Conservation (phyloP, 768 basidiomycete genomes). For the Tricholoma furcatifolium region DNA sequence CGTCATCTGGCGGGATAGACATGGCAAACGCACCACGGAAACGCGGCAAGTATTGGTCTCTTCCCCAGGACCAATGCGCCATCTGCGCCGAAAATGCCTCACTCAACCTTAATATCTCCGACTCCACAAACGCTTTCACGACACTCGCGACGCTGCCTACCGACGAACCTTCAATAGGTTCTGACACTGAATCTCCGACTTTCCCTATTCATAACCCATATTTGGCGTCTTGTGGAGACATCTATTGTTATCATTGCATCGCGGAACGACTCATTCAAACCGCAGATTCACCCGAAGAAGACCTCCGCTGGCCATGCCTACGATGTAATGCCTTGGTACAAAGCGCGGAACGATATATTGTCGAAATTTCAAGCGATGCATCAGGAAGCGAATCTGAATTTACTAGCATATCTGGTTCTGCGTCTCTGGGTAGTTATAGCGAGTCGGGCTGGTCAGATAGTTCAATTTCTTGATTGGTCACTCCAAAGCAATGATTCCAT, state of each 20-base stretch:
- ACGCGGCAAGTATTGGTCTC: constrained; percentile 64
- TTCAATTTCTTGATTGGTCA: constrained; percentile 6
- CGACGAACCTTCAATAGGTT: constrained; percentile 19
- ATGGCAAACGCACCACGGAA: constrained; percentile 16
- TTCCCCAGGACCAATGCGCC: constrained; percentile 79
- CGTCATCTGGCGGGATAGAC: neutral
- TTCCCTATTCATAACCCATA: constrained; percentile 82
- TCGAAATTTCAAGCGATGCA: constrained; percentile 36
- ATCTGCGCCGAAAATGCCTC: constrained; percentile 84
- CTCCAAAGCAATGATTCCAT: neutral
- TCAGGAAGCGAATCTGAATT: constrained; percentile 60
- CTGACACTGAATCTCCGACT: constrained; percentile 45
- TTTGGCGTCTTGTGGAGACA: constrained; percentile 77
- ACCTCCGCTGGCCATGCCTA: constrained; percentile 77
- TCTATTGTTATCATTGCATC: constrained; percentile 94
- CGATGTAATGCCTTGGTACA: constrained; percentile 70
- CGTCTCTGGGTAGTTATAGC: constrained; percentile 52
- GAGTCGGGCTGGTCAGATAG: constrained; percentile 42
- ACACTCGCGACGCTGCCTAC: constrained; percentile 23
- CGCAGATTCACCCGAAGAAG: constrained; percentile 60
- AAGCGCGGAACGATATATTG: constrained; percentile 58
- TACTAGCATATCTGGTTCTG: constrained; percentile 58
- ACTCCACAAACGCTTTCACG: constrained; percentile 50
- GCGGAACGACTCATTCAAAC: constrained; percentile 76
- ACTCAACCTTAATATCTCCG: constrained; percentile 54